Evolutionary conservation across 805 yeast species (phyloP).

Genomic region (Yarrowia alimentaria): DNA sequence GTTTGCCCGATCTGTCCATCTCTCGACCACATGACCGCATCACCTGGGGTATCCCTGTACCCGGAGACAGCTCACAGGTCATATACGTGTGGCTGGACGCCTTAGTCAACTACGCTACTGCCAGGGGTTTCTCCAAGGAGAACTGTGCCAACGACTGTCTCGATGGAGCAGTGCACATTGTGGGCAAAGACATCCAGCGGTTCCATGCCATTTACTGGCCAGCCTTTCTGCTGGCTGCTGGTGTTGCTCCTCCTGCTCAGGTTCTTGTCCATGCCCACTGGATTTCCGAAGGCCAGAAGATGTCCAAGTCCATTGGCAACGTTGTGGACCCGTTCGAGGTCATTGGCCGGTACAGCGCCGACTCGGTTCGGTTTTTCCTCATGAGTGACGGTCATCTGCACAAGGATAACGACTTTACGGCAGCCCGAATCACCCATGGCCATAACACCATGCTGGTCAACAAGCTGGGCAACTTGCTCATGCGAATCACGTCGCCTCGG

Average conservation of each 20-base stretch:
- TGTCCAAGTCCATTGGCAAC: conserved; percentile 91
- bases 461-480: conserved; percentile 76
- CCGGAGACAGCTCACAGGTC: conserved; percentile 70
- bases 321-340: conserved; percentile 87
- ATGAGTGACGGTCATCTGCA: conserved; percentile 72
- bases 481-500: conserved; percentile 68
- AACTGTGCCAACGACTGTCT: too few relatives aligned
- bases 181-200: conserved; percentile 87
- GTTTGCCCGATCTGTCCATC: conserved; percentile 70
- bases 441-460: conserved; percentile 59
- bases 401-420: conserved; percentile 77
- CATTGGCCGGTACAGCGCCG: conserved; percentile 60
- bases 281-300: conserved; percentile 83
- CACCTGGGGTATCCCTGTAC: conserved; percentile 89
- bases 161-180: conserved; percentile 63
- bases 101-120: conserved; percentile 75
- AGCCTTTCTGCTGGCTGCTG: conserved; percentile 80
- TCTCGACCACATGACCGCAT: conserved; percentile 79
- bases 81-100: conserved; percentile 99
- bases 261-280: conserved; percentile 93
- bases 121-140: conserved; percentile 68
- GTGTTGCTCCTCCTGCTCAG: conserved; percentile 62
- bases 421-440: conserved; percentile 49
- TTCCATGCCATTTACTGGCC: conserved; percentile 97
- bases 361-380: conserved; percentile 63